These are phyloP conservation scores for Diplosphaera chodatii DNA, from an alignment of 139 green algal genomes.

Conservation along the genomic window DNA sequence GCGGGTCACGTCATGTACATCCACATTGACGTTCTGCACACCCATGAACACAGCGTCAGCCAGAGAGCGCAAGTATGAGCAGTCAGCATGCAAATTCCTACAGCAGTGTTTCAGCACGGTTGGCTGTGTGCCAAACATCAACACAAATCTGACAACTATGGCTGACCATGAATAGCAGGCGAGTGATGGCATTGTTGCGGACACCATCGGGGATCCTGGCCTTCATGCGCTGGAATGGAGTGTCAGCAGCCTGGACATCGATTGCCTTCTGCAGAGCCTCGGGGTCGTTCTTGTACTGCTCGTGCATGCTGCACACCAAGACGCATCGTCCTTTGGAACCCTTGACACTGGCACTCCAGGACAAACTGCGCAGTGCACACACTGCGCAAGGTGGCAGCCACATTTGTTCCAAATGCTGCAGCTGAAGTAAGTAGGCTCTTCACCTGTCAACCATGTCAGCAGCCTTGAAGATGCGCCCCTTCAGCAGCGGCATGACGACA, in stretches of 20 bases:
- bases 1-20: background rate
- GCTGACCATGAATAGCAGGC: background rate
- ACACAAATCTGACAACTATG: no score
- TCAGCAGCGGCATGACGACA: conserved; percentile 3
- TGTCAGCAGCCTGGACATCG: background rate
- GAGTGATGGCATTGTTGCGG: background rate
- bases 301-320: background rate
- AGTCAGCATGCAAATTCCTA: no score
- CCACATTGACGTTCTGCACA: background rate
- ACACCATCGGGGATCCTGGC: background rate
- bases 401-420: no score
- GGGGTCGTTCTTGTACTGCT: background rate
- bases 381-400: no score
- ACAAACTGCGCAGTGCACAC: background rate
- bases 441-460: background rate
- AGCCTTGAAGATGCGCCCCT: background rate
- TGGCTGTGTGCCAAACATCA: no score
- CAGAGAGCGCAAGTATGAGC: no score
- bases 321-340: background rate
- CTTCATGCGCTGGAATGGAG: background rate
- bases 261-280: background rate
- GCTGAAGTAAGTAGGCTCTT: no score
- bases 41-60: background rate
- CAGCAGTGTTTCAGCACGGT: no score
- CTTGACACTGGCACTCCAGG: no score